Evolutionary conservation across 2,329 filamentous ascomycete species (phyloP).

Genomic region (Metarhizium album): DNA sequence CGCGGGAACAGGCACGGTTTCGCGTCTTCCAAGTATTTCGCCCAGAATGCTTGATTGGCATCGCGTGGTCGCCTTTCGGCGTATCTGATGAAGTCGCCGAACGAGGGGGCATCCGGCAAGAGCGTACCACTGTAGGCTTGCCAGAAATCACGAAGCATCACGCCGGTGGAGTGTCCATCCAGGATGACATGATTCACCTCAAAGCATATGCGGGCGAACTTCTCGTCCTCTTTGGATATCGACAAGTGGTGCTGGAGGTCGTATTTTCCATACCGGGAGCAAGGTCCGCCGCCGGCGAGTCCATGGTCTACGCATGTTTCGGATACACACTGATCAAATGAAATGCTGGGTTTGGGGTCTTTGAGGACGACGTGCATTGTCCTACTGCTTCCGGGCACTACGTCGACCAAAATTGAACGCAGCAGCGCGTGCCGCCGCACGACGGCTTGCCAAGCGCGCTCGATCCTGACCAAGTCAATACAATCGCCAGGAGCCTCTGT

Average conservation of each 20-base stretch:
- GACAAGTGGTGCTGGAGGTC: not conserved
- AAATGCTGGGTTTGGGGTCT: constrained; percentile 3
- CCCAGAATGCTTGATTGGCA: not conserved
- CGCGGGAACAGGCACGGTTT: not conserved
- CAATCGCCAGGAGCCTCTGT: constrained; percentile 6
- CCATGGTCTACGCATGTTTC: too few relatives aligned
- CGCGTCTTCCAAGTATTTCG: not conserved
- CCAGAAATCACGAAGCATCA: constrained; percentile 2
- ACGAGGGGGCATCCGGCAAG: not conserved
- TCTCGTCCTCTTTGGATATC: not conserved
- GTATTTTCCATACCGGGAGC: not conserved
- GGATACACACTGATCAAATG: not conserved
- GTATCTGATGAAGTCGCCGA: constrained; percentile 4
- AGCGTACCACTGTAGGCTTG: not conserved
- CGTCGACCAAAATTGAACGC: constrained; percentile 8
- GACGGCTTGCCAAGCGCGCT: constrained; percentile 5
- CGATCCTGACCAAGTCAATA: constrained; percentile 4
- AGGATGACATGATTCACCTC: constrained; percentile 4
- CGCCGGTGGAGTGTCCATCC: constrained; percentile 3
- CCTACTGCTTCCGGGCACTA: constrained; percentile 1
- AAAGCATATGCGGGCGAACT: not conserved
- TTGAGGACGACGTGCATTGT: constrained; percentile 7
- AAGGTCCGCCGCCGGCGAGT: not conserved
- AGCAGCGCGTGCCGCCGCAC: constrained; percentile 9
- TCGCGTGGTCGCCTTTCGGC: not conserved